Conservation (phyloP, 2,329 filamentous ascomycete genomes). For the Emericellopsis atlantica region DNA sequence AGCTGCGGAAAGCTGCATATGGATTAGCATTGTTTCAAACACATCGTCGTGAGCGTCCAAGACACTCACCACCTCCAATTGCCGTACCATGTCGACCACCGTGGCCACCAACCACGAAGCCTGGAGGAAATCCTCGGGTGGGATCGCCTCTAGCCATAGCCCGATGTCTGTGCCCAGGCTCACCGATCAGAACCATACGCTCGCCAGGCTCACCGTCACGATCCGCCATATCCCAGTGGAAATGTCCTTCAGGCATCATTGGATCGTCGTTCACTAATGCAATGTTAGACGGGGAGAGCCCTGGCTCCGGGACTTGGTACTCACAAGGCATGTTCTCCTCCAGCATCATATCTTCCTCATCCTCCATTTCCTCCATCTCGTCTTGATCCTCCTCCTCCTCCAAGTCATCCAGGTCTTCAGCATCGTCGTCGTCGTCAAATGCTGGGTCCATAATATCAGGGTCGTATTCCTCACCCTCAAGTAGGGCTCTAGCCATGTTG, state of each 20-base stretch:
- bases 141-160: slow-evolving; percentile 21
- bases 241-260: no score
- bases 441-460: slow-evolving; percentile 18
- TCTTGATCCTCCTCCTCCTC: slow-evolving; percentile 31
- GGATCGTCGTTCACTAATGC: no score
- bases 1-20: slow-evolving; percentile 32
- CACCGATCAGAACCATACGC: slow-evolving; percentile 28
- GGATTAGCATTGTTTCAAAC: slow-evolving; percentile 3
- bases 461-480: slow-evolving; percentile 35
- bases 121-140: slow-evolving; percentile 48
- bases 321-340: slow-evolving; percentile 36
- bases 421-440: slow-evolving; percentile 31
- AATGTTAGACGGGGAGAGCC: no score
- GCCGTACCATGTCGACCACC: slow-evolving; percentile 32
- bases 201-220: no score
- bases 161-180: slow-evolving; percentile 25
- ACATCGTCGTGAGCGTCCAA: neutral
- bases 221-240: no score
- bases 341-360: slow-evolving; percentile 42
- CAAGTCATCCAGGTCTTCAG: slow-evolving; percentile 47
- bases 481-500: slow-evolving; percentile 42
- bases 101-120: slow-evolving; percentile 38
- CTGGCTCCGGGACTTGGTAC: slow-evolving; percentile 10
- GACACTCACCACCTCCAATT: slow-evolving; percentile 12
- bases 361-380: slow-evolving; percentile 60